Evolutionary conservation across 352 stramenopile genomes (phyloP).

Genomic region (Hyaloperonospora brassicae): DNA sequence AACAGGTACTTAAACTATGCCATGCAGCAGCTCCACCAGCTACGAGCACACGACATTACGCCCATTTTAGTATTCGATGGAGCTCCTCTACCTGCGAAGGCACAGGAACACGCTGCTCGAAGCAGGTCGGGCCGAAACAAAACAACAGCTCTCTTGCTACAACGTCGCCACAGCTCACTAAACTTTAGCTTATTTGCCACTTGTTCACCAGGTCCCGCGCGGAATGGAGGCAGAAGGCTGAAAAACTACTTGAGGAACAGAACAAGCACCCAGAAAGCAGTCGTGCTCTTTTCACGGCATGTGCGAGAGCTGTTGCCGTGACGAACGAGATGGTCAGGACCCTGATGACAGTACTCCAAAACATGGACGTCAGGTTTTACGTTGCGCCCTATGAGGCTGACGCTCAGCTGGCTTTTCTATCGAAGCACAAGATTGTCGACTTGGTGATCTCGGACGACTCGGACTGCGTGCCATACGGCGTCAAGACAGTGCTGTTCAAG

Average conservation of each 20-base stretch:
- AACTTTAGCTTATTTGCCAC: not conserved
- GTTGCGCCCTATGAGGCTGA: slow-evolving; percentile 98
- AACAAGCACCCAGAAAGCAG: slow-evolving; percentile 18
- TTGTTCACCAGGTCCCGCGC: slow-evolving; percentile 23
- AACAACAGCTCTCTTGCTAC: slow-evolving; percentile 5
- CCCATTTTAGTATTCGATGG: slow-evolving; percentile 92
- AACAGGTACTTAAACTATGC: slow-evolving; percentile 79
- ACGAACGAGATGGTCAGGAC: slow-evolving; percentile 71
- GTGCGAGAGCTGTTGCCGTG: slow-evolving; percentile 49
- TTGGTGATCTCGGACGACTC: slow-evolving; percentile 95
- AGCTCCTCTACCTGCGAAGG: slow-evolving; percentile 85
- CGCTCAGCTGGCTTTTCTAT: slow-evolving; percentile 91
- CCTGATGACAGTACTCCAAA: too few species aligned
- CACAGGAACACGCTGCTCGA: slow-evolving; percentile 39
- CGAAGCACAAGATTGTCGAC: slow-evolving; percentile 74
- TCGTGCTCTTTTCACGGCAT: slow-evolving; percentile 25
- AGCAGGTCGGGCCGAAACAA: slow-evolving; percentile 27
- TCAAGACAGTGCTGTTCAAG: slow-evolving; percentile 91
- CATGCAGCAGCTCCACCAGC: slow-evolving; percentile 81
- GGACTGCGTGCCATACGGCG: slow-evolving; percentile 92
- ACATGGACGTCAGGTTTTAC: too few species aligned
- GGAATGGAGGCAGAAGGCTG: slow-evolving; percentile 39
- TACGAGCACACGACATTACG: slow-evolving; percentile 76
- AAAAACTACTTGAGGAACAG: slow-evolving; percentile 20
- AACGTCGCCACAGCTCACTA: too few species aligned